Base-by-base conservation (phyloP, 441 rosid genomes). In the Populus hybrid region DNA sequence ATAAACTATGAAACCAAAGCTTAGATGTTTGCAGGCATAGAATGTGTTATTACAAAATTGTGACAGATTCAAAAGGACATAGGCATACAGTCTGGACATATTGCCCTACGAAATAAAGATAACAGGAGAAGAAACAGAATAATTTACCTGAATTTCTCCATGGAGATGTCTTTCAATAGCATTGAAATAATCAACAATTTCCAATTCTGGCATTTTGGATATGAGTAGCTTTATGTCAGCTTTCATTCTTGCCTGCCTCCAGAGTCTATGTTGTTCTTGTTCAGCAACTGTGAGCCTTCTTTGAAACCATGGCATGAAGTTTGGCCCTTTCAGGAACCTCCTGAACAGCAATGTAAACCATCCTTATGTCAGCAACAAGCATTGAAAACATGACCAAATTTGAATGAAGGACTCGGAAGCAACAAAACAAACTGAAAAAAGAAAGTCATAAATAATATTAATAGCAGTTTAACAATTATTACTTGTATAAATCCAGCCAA, bases 401-500 rank as follows among this genome's bases (percentile, higher is more conserved):
- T 18, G 38, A 74, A 28, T 31, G 66, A 72, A 42, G 29, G 38
- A 29, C 69, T 7, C 8, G 29, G 56, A 68, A 81, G 40, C 31
- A 76, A 29, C 75, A 20, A 67, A 28, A 18, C 23, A 75, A 69
- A 81, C 59, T 26, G 64, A 68, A 12, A 16, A n/a, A n/a, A 42
- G 56, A 45, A 74, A 74, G 33, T 71, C 53, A 67, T 26, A 23
- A 67, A 26, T 73, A 4, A 67, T 28, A 21, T 16, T 45, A 75
- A 74, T 45, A 63, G 33, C 68, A 59, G 24, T 69, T 74, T 29
- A 73, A 74, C 9, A 75, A 74, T 78, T 72, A 77, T 83, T 88
- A 96, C 99, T 94, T 93, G 87, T 96, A 96, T 74, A 96, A 85
- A 73, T 94, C 98, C 74, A 95, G 87, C 99, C 99, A 96, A 86